Percentiles rank a stretch among this genome's conserved stretches.
Evolutionary conservation across 257 asterid genomes (phyloP).

Genomic region (Gardenia jasminoides): DNA sequence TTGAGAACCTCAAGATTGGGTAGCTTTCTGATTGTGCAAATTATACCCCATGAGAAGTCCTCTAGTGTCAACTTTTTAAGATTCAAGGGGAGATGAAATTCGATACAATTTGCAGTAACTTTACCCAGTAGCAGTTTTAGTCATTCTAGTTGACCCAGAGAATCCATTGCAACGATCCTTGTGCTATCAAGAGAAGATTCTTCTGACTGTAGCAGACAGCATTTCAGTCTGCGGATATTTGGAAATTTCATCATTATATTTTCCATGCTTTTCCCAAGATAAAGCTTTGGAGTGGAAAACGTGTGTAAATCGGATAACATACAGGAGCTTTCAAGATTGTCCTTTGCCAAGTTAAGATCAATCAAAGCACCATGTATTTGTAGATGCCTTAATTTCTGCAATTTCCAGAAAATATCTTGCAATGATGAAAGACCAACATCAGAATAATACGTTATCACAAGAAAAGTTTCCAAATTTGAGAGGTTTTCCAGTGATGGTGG

Average conservation of each 20-base stretch:
- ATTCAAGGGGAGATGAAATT: no score
- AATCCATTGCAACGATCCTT: neutral
- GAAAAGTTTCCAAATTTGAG: conserved; percentile 5
- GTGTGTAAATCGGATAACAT: neutral
- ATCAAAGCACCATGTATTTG: neutral
- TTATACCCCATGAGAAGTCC: no score
- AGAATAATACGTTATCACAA: neutral
- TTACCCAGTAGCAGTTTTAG: neutral
- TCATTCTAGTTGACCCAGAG: neutral
- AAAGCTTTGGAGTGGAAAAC: neutral
- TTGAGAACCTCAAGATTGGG: no score
- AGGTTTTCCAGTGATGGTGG: neutral
- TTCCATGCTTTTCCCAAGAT: neutral
- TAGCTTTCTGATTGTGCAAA: no score
- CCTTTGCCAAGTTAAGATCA: neutral
- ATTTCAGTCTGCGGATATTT: conserved; percentile 1
- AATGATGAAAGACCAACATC: neutral
- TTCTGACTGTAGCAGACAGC: neutral
- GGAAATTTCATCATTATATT: neutral
- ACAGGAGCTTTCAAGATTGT: neutral
- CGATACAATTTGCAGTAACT: no score
- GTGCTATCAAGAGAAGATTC: neutral
- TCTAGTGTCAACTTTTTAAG: no score
- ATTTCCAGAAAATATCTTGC: neutral
- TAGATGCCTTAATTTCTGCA: neutral